Evolutionary conservation across 441 rosid species (phyloP).

Genomic region (Dalechampia spathulata): DNA sequence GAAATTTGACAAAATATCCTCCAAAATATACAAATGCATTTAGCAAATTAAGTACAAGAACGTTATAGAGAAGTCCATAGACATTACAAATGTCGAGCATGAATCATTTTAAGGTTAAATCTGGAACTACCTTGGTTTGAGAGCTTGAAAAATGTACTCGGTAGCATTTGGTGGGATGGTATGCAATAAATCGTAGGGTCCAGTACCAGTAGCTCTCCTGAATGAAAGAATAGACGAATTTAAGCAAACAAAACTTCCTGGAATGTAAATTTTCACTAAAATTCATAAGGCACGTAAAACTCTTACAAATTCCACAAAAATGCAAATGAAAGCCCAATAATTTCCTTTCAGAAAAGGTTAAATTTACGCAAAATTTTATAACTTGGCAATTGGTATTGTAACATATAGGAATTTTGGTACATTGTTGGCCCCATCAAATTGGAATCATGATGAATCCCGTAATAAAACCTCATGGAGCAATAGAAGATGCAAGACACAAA

Average conservation of each 20-base stretch:
- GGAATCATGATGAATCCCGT: neutral
- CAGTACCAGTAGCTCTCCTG: conserved; percentile 24
- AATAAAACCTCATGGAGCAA: neutral
- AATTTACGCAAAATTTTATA: neutral
- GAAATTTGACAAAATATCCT: neutral
- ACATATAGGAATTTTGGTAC: neutral
- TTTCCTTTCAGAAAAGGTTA: neutral
- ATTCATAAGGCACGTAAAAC: neutral
- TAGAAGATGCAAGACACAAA: neutral
- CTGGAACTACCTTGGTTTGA: conserved; percentile 49
- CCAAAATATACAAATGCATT: neutral
- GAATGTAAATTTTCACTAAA: neutral
- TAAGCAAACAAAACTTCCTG: conserved; percentile 4
- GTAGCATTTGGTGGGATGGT: conserved; percentile 51
- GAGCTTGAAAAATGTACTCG: conserved; percentile 60
- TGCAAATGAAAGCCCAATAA: neutral
- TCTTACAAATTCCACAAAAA: too few species aligned
- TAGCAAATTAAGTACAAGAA: neutral
- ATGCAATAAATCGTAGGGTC: conserved; percentile 35
- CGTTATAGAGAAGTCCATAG: neutral
- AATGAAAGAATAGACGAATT: conserved; percentile 10
- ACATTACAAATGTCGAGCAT: neutral
- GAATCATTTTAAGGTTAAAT: neutral
- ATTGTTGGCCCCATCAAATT: neutral
- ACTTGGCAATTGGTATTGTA: neutral